Conservation (phyloP, 352 stramenopile species). For the Globisporangium spiculum region DNA sequence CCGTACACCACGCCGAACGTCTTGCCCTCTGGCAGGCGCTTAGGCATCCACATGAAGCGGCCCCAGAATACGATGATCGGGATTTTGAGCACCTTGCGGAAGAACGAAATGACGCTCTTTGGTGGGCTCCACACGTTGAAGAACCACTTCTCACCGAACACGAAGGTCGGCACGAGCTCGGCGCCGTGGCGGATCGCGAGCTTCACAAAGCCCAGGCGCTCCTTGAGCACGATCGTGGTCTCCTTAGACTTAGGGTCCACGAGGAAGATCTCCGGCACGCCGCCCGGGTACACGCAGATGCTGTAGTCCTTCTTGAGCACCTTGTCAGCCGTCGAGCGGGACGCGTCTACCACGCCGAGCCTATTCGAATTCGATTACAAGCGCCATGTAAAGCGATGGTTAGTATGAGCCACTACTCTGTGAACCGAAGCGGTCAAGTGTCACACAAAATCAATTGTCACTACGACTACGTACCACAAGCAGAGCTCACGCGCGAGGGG, state of each 20-base stretch:
- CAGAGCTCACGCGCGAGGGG: slow-evolving; percentile 23
- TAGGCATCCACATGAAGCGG: slow-evolving; percentile 74
- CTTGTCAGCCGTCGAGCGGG: slow-evolving; percentile 67
- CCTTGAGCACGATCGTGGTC: slow-evolving; percentile 72
- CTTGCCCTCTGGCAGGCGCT: slow-evolving; percentile 55
- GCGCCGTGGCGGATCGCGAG: slow-evolving; percentile 73
- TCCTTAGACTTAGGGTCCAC: slow-evolving; percentile 68
- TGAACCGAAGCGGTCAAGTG: neutral
- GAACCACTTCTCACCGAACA: slow-evolving; percentile 80
- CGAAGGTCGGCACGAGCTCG: slow-evolving; percentile 72
- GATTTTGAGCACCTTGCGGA: slow-evolving; percentile 16
- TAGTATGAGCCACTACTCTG: neutral
- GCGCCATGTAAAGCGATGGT: neutral
- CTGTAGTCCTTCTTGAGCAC: slow-evolving; percentile 65
- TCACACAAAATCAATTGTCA: neutral
- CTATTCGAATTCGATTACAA: slow-evolving; percentile 8
- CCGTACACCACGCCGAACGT: slow-evolving; percentile 73
- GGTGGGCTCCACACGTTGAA: slow-evolving; percentile 39
- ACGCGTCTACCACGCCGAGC: slow-evolving; percentile 73
- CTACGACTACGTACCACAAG: slow-evolving; percentile 11
- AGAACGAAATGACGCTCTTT: slow-evolving; percentile 14
- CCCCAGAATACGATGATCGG: slow-evolving; percentile 11
- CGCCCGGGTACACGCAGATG: slow-evolving; percentile 72
- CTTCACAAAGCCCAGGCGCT: slow-evolving; percentile 81
- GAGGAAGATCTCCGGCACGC: slow-evolving; percentile 77